These are phyloP conservation scores for Shiraia sp. DNA, from an alignment of 2,329 filamentous ascomycete species.

Conservation along the genomic window DNA sequence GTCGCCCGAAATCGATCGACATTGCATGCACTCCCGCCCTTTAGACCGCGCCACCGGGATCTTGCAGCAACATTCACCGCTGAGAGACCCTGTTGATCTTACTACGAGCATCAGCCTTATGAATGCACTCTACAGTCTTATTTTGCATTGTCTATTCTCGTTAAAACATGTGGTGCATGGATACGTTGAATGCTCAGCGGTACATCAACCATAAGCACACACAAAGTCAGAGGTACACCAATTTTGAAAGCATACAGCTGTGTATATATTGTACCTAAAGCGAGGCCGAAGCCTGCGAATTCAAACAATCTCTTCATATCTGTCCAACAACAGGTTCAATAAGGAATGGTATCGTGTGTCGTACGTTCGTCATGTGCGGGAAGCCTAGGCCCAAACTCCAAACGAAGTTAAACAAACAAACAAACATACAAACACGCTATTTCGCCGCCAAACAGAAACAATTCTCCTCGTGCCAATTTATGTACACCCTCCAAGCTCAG, in stretches of 20 bases:
- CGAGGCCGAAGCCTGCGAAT: too few species aligned
- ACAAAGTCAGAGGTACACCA: too few species aligned
- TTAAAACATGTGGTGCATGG: too few species aligned
- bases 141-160: too few species aligned
- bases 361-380: conserved; percentile 25
- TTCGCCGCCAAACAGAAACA: conserved; percentile 1
- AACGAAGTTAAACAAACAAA: too few species aligned
- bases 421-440: conserved; percentile 6
- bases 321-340: conserved; percentile 1
- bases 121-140: too few species aligned
- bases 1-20: conserved; percentile 9
- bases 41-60: conserved; percentile 21
- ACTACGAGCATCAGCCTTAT: not conserved
- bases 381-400: conserved; percentile 9
- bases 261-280: too few species aligned
- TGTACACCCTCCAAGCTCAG: conserved; percentile 7
- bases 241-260: too few species aligned
- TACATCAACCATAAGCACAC: too few species aligned
- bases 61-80: conserved; percentile 20
- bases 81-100: conserved; percentile 5
- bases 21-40: conserved; percentile 9
- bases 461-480: conserved; percentile 15
- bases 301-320: not conserved
- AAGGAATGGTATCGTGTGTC: conserved; percentile 29
- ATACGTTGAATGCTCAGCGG: too few species aligned